Percentiles rank a stretch among this genome's conserved stretches.
phyloP scores from a whole-genome alignment of 805 yeast genomes.

The Candida sanyiensis region DNA sequence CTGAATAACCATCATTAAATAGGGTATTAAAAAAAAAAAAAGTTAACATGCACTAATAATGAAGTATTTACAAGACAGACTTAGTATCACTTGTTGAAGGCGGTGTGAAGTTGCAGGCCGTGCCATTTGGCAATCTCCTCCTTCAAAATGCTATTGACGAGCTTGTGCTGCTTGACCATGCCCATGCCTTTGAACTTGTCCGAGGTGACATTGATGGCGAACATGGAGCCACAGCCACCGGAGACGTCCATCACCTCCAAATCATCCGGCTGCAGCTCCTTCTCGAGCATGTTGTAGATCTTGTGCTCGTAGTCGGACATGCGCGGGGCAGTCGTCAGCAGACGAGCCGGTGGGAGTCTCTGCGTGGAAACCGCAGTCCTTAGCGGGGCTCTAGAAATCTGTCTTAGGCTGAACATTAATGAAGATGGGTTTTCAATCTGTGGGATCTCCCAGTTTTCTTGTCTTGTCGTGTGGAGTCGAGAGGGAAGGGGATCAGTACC shows the following conservation, averaged over 20 bases:
- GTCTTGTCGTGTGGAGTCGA: not conserved
- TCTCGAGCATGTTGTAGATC: constrained; percentile 49
- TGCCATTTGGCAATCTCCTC: constrained; percentile 93
- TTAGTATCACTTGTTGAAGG: not conserved
- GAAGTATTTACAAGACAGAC: not conserved
- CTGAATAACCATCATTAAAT: no score
- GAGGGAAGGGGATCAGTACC: no score
- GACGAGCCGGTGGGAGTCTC: not conserved
- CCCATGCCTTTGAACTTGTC: constrained; percentile 69
- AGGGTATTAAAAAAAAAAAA: not conserved
- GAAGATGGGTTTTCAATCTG: not conserved
- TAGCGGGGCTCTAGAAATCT: constrained; percentile 1
- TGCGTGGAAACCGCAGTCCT: constrained; percentile 5
- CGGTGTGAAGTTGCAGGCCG: constrained; percentile 80
- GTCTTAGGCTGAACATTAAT: constrained; percentile 5
- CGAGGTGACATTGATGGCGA: constrained; percentile 75
- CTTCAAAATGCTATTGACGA: constrained; percentile 74
- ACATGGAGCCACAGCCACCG: constrained; percentile 99
- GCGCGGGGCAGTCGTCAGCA: constrained; percentile 3
- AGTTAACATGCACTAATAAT: not conserved
- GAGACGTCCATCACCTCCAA: constrained; percentile 76
- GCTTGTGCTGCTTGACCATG: constrained; percentile 86
- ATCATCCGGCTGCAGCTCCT: constrained; percentile 52
- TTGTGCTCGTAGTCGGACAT: constrained; percentile 51
- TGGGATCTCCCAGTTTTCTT: no score